phyloP scores from a whole-genome alignment of 768 basidiomycete genomes.

The Kondoa malvinella region DNA sequence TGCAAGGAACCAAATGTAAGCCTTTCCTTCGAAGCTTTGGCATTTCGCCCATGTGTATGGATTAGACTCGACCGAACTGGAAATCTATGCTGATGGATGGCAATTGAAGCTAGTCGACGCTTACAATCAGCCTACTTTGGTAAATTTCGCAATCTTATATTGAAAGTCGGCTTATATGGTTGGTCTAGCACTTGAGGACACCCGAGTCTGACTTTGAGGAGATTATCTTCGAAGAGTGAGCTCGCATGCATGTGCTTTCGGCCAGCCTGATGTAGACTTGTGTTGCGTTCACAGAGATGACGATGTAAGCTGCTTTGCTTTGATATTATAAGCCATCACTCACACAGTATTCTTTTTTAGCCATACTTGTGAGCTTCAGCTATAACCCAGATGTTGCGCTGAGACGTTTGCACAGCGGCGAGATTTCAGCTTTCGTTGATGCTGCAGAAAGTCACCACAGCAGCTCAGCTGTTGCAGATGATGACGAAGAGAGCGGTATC shows the following conservation, averaged over 20 bases:
- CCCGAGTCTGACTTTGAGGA: constrained; percentile 26
- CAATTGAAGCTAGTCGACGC: constrained; percentile 44
- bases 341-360: neutral
- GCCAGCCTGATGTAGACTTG: neutral
- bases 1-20: constrained; percentile 48
- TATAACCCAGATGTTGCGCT: neutral
- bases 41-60: too few species aligned
- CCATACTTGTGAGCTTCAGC: neutral
- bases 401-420: constrained; percentile 16
- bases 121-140: constrained; percentile 72
- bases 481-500: constrained; percentile 19
- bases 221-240: constrained; percentile 16
- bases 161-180: neutral
- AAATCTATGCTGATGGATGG: constrained; percentile 6
- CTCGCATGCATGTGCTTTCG: neutral
- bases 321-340: neutral
- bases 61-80: constrained; percentile 3
- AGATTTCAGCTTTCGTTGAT: constrained; percentile 26
- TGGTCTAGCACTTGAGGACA: constrained; percentile 43
- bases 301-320: neutral
- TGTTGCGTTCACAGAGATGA: constrained; percentile 8
- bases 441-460: constrained; percentile 18
- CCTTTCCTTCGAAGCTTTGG: neutral
- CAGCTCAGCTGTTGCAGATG: constrained; percentile 25
- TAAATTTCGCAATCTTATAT: neutral